Percentiles rank a stretch among this genome's conserved stretches.
These are phyloP conservation scores for Glycyrrhiza uralensis DNA, from an alignment of 306 rosid genomes.

Conservation along the genomic window DNA sequence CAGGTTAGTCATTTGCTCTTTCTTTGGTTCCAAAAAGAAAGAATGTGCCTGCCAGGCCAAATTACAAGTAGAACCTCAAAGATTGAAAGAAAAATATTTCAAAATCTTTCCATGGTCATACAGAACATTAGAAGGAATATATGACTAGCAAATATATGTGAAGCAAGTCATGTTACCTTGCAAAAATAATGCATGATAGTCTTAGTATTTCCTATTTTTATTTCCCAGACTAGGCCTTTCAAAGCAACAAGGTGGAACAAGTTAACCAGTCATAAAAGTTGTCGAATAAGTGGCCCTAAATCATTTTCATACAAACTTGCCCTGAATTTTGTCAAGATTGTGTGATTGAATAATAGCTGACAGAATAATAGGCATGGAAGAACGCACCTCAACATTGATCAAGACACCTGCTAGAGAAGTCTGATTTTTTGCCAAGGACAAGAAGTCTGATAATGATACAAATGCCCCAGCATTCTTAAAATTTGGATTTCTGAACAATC, in stretches of 20 bases:
- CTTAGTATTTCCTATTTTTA: background rate
- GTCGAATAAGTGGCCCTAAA: background rate
- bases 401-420: conserved; percentile 67
- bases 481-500: conserved; percentile 61
- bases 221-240: background rate
- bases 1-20: background rate
- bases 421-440: conserved; percentile 63
- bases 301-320: conserved; percentile 5
- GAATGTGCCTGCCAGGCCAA: background rate
- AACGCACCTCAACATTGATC: conserved; percentile 71
- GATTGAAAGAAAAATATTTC: background rate
- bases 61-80: background rate
- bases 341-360: background rate
- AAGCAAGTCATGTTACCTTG: background rate
- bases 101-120: background rate
- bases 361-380: background rate
- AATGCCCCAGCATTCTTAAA: conserved; percentile 39
- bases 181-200: background rate
- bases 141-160: background rate
- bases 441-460: conserved; percentile 62
- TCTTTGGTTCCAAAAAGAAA: background rate
- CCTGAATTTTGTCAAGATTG: background rate
- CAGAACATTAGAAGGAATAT: background rate
- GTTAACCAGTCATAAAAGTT: background rate
- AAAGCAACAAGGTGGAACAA: conserved; percentile 11